Base-by-base conservation (phyloP, 306 rosid species). In the Adenanthera pavonina region DNA sequence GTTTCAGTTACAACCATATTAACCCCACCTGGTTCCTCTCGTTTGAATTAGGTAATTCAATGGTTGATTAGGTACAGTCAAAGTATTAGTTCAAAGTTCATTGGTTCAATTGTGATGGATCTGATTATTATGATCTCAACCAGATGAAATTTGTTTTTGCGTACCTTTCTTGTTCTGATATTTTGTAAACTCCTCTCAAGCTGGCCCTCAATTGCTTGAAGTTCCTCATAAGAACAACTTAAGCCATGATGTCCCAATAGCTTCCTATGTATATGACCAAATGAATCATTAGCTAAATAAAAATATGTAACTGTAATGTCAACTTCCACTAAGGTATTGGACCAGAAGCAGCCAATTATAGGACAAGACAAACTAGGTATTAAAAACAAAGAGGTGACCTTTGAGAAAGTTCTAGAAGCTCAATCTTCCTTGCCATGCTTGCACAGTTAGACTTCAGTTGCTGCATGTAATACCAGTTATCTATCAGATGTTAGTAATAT, bases 141-240 rank as follows among this genome's bases (percentile, higher is more conserved):
- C 17, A 25, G 0, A 8, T 34, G 41, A 5, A 35, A 46, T 25
- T 14, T 36, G 14, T 30, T 62, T 10, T 30, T 3, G 2, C n/a
- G 20, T 81, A 92, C 94, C 91, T 92, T 89, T 81, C 86, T 90
- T 19, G 59, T 85, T 78, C 81, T 75, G 16, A 92, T 68, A 48
- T 43, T 59, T 25, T 67, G 16, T 73, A 90, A 81, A 79, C 90
- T 90, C 47, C 8, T 67, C 53, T 65, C 86, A 52, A 92, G 75
- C 76, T 89, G 92, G 75, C 25, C 10, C 52, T 81, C 83, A 1
- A 86, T 70, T 75, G 60, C 81, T 34, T 72, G 60, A 16, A 90
- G 80, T 69, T 92, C 91, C 41, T 89, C 83, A 35, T 49, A 17
- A 44, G 91, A 79, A 69, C 90, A 86, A 77, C 35, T 54, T 80